A percentile compares a stretch with the other conserved stretches of the same genome.
Evolutionary conservation across 1,139 yeast species (phyloP).

Genomic region (Pichia kudriavzevii): DNA sequence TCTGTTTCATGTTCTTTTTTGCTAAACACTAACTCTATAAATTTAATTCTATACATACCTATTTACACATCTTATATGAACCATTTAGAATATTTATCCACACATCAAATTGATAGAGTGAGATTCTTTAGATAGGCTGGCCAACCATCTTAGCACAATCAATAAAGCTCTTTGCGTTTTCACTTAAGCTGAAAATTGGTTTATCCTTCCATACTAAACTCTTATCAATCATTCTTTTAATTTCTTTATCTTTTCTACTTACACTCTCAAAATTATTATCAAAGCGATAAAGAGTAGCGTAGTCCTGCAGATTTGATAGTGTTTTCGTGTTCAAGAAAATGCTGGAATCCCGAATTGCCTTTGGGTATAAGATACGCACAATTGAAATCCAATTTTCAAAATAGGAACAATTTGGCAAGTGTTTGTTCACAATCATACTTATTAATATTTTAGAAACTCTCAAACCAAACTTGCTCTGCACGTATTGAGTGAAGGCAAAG

Average conservation of each 20-base stretch:
- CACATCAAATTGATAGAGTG: too few relatives aligned
- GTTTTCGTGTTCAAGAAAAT: slow-evolving; percentile 10
- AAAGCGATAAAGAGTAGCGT: slow-evolving; percentile 19
- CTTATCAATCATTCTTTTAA: slow-evolving; percentile 11
- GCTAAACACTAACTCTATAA: too few relatives aligned
- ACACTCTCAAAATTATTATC: slow-evolving; percentile 6
- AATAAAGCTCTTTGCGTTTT: slow-evolving; percentile 15
- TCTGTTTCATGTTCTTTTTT: too few relatives aligned
- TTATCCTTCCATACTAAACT: slow-evolving; percentile 18
- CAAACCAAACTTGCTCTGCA: slow-evolving; percentile 8
- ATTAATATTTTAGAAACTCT: slow-evolving; percentile 13
- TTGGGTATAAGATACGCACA: slow-evolving; percentile 10
- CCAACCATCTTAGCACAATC: slow-evolving; percentile 16
- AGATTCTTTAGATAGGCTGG: slow-evolving; percentile 2
- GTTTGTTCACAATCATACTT: slow-evolving; percentile 15
- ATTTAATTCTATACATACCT: too few relatives aligned
- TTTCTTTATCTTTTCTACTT: slow-evolving; percentile 2
- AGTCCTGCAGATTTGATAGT: slow-evolving; percentile 16
- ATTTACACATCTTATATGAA: too few relatives aligned
- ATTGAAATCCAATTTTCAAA: slow-evolving; percentile 23
- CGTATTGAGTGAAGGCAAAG: slow-evolving; percentile 20
- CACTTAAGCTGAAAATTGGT: slow-evolving; percentile 12
- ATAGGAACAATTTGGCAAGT: slow-evolving; percentile 15
- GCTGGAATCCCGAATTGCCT: slow-evolving; percentile 4
- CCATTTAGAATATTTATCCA: too few relatives aligned